Percentiles rank a stretch among this genome's conserved stretches.
phyloP scores from a whole-genome alignment of 768 basidiomycete genomes.

The Rhizopogon vulgaris region DNA sequence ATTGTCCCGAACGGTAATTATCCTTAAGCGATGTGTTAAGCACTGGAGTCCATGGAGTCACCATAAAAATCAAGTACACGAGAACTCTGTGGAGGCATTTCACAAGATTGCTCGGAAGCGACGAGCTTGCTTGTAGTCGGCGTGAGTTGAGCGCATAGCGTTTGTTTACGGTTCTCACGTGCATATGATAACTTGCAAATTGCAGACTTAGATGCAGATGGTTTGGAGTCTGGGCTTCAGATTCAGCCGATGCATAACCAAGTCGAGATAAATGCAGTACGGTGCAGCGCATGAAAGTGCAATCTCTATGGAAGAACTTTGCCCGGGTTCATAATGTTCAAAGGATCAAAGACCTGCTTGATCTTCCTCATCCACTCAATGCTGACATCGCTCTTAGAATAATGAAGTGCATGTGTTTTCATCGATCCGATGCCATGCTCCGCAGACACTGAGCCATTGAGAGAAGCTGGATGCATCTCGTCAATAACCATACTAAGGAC shows the following conservation, averaged over 20 bases:
- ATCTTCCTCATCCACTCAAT: slow-evolving; percentile 89
- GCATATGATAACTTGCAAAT: no score
- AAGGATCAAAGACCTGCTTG: slow-evolving; percentile 84
- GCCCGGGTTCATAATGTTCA: slow-evolving; percentile 89
- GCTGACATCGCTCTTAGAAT: slow-evolving; percentile 76
- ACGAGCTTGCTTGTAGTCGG: no score
- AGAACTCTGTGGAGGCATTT: no score
- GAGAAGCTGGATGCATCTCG: slow-evolving; percentile 43
- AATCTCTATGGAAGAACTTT: slow-evolving; percentile 51
- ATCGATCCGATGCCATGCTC: slow-evolving; percentile 96
- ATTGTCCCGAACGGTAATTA: no score
- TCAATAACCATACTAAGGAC: not conserved
- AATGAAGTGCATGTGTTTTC: slow-evolving; percentile 86
- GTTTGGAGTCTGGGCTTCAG: no score
- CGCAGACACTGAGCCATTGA: slow-evolving; percentile 89
- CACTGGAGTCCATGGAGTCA: not conserved
- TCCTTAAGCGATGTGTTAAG: not conserved
- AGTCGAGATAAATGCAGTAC: no score
- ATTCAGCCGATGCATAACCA: no score
- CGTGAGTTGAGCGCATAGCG: no score
- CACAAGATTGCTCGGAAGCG: no score
- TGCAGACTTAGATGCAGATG: no score
- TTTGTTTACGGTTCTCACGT: no score
- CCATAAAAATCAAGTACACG: no score
- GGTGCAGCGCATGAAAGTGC: not conserved